Evolutionary conservation across 169 alveolate species (phyloP), one percentile per base, ranked within the genome.

Genomic region (Sarcocystis neurona): DNA sequence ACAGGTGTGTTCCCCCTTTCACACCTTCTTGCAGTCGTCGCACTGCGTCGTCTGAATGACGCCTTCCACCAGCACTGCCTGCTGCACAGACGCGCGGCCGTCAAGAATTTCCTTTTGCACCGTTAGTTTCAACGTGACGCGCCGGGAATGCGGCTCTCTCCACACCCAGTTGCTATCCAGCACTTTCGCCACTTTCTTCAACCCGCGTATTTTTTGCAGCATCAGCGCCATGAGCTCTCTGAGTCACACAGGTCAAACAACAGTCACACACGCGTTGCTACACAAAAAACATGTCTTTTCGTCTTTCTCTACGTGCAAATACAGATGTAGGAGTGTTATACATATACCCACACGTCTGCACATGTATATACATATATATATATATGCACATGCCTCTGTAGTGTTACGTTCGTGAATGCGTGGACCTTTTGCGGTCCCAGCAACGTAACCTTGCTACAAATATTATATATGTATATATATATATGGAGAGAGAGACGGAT

Each of bases 191-290:
- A 98, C 98, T 88, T 94, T 94, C 60, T 85, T 68, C 47, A 98
- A 92, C 68, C 99, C 99, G 89, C 97, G 97, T 63, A 98, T 95
- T 92, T 97, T 97, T 94, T 98, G 98, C 68, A 99, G 95, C 92
- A 99, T 98, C 39, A 99, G 90, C 37, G 99, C 97, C 89, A 99
- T 93, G 80, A 99, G 95, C 94, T 99, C 99, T 84, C 97, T 97
- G 78, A 47, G 77, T 39, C 20, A 47, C 0, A n/a, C 27, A 27
- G 39, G 53, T 15, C 12, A 1, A 0, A 74, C 56, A 0, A 50
- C 46, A 27, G 84, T 20, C 79, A 1, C 32, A 27, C 10, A 48
- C 43, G 2, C 5, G 32, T 27, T 18, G 30, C 15, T 18, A 53
- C 0, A 27, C 66, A 53, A 20, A 53, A 53, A 53, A 27, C 66